Base-by-base conservation (phyloP, 208 protist species). In the Acanthamoeba polyphaga region DNA sequence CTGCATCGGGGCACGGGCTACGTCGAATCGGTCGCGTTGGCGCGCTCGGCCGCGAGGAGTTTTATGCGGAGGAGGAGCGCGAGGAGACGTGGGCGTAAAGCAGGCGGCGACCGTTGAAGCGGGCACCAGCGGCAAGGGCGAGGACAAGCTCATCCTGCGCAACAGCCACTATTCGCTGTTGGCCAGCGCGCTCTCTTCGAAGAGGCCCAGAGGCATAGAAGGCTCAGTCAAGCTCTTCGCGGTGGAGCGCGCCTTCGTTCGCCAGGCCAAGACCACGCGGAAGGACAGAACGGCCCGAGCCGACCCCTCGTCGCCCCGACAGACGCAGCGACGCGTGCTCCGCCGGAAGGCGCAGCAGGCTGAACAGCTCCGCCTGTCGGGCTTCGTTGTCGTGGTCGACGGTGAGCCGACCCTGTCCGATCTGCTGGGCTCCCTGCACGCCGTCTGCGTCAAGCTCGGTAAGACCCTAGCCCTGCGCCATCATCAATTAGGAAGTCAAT, bases 41-140 rank as follows among this genome's bases (percentile, higher is more conserved):
- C 34, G n/a, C 51, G 80, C 8, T 32, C 51, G 80, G n/a, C 7
- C 51, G 80, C 27, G 53, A 84, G 15, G n/a, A 84, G 17, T 55
- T 89, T n/a, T 89, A 66, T 13, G 64, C 80, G 8, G 80, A 89
- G 32, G 80, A 89, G 51, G 51, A 89, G 32, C 22, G 53, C 6
- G 80, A 89, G 15, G 46, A 24, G 27, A 89, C 51, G n/a, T 66
- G 27, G 64, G 38, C 13, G 51, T 89, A 15, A 29, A 38, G 32
- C 7, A 9, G 32, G 29, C 51, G 32, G 72, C 17, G n/a, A 51
- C 6, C 49, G 49, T 12, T 12, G 13, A 51, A 51, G 49, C 7
- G 7, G 49, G 49, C 49, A 51, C 49, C 9, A 15, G 24, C 62
- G 62, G 9, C 8, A 24, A n/a, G 22, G 64, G 22, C 27, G 12